These are phyloP conservation scores for Polygonum maritimum DNA, from an alignment of 148 eudicot species.

Conservation along the genomic window DNA sequence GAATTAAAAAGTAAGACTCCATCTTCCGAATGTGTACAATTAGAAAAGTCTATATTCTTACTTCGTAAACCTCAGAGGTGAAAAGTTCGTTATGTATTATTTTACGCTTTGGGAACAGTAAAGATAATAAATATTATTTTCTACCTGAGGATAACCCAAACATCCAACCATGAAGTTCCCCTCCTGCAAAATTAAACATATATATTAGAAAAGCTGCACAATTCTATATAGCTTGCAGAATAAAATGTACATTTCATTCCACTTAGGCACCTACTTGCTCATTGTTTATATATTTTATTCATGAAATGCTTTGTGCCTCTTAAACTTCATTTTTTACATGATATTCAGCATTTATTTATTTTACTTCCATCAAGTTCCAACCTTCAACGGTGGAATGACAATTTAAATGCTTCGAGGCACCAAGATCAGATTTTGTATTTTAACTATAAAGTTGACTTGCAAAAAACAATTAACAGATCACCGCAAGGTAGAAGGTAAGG, in stretches of 20 bases:
- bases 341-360: background rate
- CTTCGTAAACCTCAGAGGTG: background rate
- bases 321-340: background rate
- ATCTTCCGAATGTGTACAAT: background rate
- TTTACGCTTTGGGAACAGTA: background rate
- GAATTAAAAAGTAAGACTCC: background rate
- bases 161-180: conserved; percentile 98
- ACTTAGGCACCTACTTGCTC: background rate
- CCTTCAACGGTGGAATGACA: background rate
- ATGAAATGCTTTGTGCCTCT: background rate
- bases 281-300: background rate
- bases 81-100: background rate
- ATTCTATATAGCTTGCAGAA: background rate
- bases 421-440: background rate
- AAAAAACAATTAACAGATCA: background rate
- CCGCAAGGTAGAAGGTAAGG: background rate
- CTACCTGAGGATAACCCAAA: conserved; percentile 83
- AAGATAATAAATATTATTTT: conserved; percentile 7
- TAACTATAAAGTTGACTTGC: background rate
- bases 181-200: conserved; percentile 48
- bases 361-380: background rate
- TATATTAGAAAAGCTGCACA: background rate
- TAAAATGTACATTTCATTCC: background rate
- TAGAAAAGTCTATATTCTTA: background rate
- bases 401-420: background rate